phyloP scores from a whole-genome alignment of 352 stramenopile genomes.

The Globisporangium lucens region DNA sequence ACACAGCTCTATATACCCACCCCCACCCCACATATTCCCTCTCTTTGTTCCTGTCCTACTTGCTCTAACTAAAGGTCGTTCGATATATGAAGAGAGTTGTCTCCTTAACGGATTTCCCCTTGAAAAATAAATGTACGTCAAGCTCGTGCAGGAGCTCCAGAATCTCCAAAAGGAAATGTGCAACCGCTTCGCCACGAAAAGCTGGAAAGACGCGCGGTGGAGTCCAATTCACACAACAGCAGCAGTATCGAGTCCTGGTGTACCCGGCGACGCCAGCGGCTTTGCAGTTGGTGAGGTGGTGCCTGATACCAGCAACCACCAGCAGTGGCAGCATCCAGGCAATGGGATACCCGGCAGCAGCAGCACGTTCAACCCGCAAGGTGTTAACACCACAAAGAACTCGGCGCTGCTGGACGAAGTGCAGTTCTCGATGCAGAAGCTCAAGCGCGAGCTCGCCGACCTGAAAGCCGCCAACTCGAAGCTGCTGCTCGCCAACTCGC shows the following conservation, averaged over 20 bases:
- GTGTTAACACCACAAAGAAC: conserved; percentile 8
- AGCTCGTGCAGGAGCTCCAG: conserved; percentile 47
- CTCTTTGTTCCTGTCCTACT: not conserved
- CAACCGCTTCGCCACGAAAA: conserved; percentile 32
- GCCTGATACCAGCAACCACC: not conserved
- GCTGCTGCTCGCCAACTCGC: conserved; percentile 59
- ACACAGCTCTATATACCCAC: conserved; percentile 70
- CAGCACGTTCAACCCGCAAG: not conserved
- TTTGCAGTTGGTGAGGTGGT: not conserved
- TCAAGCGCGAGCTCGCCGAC: conserved; percentile 63
- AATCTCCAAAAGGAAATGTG: conserved; percentile 55
- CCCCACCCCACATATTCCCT: conserved; percentile 9
- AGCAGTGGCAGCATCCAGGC: not conserved
- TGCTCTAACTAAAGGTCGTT: not conserved
- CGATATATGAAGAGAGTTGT: not conserved
- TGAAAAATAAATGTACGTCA: conserved; percentile 29
- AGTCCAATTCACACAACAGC: not conserved
- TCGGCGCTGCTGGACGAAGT: conserved; percentile 44
- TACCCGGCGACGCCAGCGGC: not conserved
- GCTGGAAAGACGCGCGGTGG: not conserved
- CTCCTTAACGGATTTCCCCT: conserved; percentile 14
- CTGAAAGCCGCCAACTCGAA: conserved; percentile 61
- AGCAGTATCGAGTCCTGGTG: not conserved
- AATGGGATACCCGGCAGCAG: not conserved
- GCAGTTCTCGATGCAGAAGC: conserved; percentile 69